Percentiles rank a stretch among this genome's conserved stretches.
Conservation (phyloP, 1,284 basidiomycete genomes). For the Ganoderma resinaceum region DNA sequence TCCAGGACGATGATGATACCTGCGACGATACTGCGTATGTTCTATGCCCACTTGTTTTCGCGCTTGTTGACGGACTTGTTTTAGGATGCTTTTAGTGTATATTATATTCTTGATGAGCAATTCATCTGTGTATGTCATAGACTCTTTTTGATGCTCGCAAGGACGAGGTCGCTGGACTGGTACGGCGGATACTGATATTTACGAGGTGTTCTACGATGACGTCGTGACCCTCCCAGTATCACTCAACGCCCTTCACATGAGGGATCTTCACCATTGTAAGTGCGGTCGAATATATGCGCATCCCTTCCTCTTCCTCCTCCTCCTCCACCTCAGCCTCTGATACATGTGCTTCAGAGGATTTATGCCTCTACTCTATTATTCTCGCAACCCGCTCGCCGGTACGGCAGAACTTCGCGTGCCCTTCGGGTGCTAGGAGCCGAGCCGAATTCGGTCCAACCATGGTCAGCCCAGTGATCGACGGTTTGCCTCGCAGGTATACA, state of each 20-base stretch:
- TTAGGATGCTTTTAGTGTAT: conserved; percentile 4
- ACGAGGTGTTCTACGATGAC: neutral
- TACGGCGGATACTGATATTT: neutral
- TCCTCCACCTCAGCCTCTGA: neutral
- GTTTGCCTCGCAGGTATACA: neutral
- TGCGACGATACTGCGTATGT: neutral
- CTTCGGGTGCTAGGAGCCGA: conserved; percentile 3
- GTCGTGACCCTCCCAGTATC: neutral
- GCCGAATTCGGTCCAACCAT: neutral
- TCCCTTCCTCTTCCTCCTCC: neutral
- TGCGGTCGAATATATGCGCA: neutral
- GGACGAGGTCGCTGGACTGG: neutral
- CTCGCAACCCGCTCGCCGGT: neutral
- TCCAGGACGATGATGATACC: neutral
- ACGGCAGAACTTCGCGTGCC: neutral
- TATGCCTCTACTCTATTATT: neutral
- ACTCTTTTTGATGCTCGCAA: neutral
- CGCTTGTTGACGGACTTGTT: neutral
- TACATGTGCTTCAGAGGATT: too few species aligned
- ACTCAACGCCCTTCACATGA: neutral
- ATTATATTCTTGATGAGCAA: conserved; percentile 1
- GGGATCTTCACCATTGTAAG: neutral
- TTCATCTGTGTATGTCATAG: neutral
- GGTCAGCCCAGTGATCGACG: neutral
- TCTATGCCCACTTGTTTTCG: neutral